Evolutionary conservation across 2,329 filamentous ascomycete genomes (phyloP).

Genomic region (Diplocarpon mali): DNA sequence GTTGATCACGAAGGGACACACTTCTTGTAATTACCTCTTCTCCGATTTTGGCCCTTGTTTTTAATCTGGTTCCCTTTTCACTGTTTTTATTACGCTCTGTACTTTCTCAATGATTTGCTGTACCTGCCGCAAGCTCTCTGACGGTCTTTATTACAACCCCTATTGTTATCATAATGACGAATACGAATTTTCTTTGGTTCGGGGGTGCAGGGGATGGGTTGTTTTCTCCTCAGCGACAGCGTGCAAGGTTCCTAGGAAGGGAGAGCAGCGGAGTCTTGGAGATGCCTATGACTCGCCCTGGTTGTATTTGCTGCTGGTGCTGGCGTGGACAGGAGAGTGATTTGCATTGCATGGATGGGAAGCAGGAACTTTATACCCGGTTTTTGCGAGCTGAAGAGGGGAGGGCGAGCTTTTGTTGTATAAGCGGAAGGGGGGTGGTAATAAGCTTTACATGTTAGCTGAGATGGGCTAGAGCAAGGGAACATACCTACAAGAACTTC

Average conservation of each 20-base stretch:
- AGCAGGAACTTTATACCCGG: conserved; percentile 13
- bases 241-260: not conserved
- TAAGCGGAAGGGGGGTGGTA: not conserved
- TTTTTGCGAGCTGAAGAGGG: conserved; percentile 3
- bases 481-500: not conserved
- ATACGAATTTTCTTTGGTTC: conserved; percentile 10
- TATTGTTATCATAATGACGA: conserved; percentile 4
- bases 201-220: not conserved
- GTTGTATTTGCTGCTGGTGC: not conserved
- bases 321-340: not conserved
- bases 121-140: not conserved
- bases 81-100: conserved; percentile 9
- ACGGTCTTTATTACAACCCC: conserved; percentile 3
- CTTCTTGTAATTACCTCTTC: conserved; percentile 10
- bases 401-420: not conserved
- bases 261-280: conserved; percentile 4
- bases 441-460: not conserved
- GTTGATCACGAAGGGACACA: conserved; percentile 2
- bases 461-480: too few species aligned
- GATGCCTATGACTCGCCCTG: conserved; percentile 8
- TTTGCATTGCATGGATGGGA: conserved; percentile 11
- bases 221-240: too few species aligned
- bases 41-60: conserved; percentile 6
- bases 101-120: conserved; percentile 6
- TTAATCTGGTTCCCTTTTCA: conserved; percentile 7